Percentiles rank a stretch among this genome's conserved stretches.
Conservation (phyloP, 495 filamentous ascomycete species). For the Penicillium coffeae region DNA sequence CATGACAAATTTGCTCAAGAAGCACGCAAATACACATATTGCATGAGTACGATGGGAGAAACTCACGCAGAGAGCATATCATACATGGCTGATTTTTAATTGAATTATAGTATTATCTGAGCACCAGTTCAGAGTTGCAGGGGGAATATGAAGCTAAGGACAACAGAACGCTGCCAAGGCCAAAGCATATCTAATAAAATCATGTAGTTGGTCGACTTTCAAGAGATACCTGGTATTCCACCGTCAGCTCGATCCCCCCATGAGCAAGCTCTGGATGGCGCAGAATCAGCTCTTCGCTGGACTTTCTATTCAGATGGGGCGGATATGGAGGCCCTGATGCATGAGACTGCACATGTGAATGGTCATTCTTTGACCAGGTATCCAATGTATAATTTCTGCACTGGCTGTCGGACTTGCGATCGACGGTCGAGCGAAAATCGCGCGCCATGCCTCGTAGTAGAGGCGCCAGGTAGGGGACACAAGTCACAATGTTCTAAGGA, state of each 20-base stretch:
- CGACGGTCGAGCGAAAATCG: slow-evolving; percentile 28
- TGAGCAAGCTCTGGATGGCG: slow-evolving; percentile 19
- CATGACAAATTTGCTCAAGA: no score
- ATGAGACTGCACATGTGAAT: slow-evolving; percentile 25
- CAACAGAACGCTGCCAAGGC: neutral
- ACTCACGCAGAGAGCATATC: no score
- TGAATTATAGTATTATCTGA: no score
- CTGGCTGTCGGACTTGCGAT: slow-evolving; percentile 16
- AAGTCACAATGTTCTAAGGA: slow-evolving; percentile 44
- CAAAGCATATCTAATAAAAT: neutral
- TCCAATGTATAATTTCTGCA: slow-evolving; percentile 30
- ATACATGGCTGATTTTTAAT: no score
- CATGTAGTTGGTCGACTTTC: slow-evolving; percentile 13
- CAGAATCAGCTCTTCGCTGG: slow-evolving; percentile 48
- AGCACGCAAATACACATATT: no score
- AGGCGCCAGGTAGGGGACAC: slow-evolving; percentile 43
- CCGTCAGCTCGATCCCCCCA: slow-evolving; percentile 41
- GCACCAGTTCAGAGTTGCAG: no score
- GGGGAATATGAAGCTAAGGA: neutral
- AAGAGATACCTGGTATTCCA: slow-evolving; percentile 41
- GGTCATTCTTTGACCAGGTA: slow-evolving; percentile 28
- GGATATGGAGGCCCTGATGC: no score
- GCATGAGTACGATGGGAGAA: no score
- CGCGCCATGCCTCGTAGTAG: slow-evolving; percentile 35
- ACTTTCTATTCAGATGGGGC: slow-evolving; percentile 20